Evolutionary conservation across 148 eudicot species (phyloP), one percentile per base, ranked within the genome.

Genomic region (Silene uniflora): DNA sequence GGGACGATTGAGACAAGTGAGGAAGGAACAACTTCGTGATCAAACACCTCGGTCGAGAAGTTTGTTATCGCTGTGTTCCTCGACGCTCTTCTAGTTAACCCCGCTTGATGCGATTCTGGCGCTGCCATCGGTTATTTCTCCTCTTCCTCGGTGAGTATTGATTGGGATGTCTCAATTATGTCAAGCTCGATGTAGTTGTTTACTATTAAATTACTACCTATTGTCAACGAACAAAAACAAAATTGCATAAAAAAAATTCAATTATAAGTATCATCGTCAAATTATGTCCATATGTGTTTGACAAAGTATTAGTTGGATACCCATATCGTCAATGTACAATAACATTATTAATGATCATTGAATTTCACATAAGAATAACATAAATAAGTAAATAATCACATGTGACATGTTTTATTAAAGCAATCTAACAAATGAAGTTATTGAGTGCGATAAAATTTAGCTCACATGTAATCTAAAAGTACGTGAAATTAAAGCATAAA

Each of bases 11-110:
- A 82, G 29, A 88, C 88, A 19, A 95, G 88, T 5, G 99, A 92
- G 3, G 99, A 86, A 0, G 99, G 99, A 16, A 90, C 97, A 16
- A 95, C 96, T 84, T 95, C 97, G 13, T 88, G 92, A 63, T 95
- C 99, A 58, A 95, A 92, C n/a, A 92, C 99, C 84, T 95, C 99
- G 72, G 85, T 75, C 14, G 98, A 83, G 80, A 90, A 88, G 29
- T 84, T 86, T 74, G 96, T 89, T 14, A 87, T 87, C 76, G 89
- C 88, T 6, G 93, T 89, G 81, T 93, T 91, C 13, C 98, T 86
- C 12, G 98, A 94, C 21, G 97, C 85, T 69, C 97, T 81, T 76
- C 96, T 80, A 71, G 83, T 74, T 79, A 91, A 77, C 22, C 78
- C 62, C 46, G 72, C 87, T 56, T 83, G 81, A 16, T 56, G 14